Conservation (phyloP, 129 eudicot genomes). For the Ambrosia trifida region DNA sequence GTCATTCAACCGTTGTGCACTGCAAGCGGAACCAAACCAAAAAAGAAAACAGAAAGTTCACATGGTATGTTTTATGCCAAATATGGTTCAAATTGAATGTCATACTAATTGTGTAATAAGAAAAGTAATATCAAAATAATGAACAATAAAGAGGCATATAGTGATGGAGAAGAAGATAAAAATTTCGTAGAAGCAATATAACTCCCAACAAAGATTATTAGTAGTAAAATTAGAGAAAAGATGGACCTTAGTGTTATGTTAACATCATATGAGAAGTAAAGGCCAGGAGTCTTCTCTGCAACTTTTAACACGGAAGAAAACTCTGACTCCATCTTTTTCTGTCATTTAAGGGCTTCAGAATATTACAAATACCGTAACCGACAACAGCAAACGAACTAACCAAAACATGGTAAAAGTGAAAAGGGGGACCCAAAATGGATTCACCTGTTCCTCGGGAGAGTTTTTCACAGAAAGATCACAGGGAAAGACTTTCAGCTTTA, state of each 20-base stretch:
- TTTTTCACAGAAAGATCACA: conserved; percentile 76
- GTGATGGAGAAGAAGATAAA: not conserved
- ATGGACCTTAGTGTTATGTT: conserved; percentile 89
- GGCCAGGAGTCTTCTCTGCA: conserved; percentile 80
- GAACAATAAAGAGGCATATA: not conserved
- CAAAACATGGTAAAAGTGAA: not conserved
- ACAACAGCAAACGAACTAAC: not conserved
- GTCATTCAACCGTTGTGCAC: conserved; percentile 82
- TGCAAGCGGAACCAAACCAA: conserved; percentile 33
- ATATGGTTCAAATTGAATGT: not conserved
- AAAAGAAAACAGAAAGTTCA: not conserved
- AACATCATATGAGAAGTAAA: conserved; percentile 89
- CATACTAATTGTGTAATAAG: conserved; percentile 9
- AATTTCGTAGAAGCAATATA: not conserved
- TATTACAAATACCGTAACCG: not conserved
- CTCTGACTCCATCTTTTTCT: conserved; percentile 90
- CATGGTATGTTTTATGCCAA: conserved; percentile 17
- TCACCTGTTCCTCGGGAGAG: conserved; percentile 83
- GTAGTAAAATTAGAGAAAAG: conserved; percentile 1
- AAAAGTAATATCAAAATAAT: conserved; percentile 11
- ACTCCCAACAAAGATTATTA: not conserved
- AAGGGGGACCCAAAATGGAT: not conserved
- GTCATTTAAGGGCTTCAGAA: conserved; percentile 22
- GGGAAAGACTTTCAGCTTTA: conserved; percentile 77
- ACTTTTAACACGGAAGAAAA: conserved; percentile 66